Evolutionary conservation across 1,284 basidiomycete species (phyloP).

Genomic region (Dichomitus squalens): DNA sequence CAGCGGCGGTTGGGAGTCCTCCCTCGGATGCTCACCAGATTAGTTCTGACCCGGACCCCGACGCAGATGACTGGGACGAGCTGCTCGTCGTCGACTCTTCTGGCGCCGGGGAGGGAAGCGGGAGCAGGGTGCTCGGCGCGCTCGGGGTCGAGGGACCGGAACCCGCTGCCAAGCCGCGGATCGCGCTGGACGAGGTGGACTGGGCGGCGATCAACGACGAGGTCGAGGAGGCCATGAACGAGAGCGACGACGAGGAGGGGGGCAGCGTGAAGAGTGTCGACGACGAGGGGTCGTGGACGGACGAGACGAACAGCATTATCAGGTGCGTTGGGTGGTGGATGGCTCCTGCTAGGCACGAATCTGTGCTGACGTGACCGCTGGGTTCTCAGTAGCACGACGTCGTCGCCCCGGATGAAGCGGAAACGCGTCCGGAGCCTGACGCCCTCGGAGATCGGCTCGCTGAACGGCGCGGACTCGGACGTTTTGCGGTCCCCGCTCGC

Average conservation of each 20-base stretch:
- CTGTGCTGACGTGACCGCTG: neutral
- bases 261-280: conserved; percentile 36
- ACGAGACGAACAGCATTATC: conserved; percentile 47
- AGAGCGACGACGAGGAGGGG: conserved; percentile 63
- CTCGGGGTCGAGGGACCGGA: conserved; percentile 26
- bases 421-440: conserved; percentile 74
- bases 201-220: conserved; percentile 86
- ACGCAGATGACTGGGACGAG: conserved; percentile 65
- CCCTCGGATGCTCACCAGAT: conserved; percentile 54
- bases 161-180: too few species aligned
- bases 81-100: conserved; percentile 34
- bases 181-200: conserved; percentile 46
- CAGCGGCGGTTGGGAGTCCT: conserved; percentile 43
- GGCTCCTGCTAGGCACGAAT: neutral
- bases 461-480: conserved; percentile 39
- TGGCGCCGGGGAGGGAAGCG: conserved; percentile 22
- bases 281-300: conserved; percentile 46
- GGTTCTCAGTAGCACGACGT: conserved; percentile 41
- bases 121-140: conserved; percentile 15
- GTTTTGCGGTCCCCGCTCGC: conserved; percentile 67
- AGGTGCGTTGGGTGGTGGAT: too few species aligned
- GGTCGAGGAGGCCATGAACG: conserved; percentile 85
- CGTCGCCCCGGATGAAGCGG: conserved; percentile 52
- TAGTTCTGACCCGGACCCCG: conserved; percentile 67
- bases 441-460: conserved; percentile 54